These are phyloP conservation scores for Torulaspora microellipsoides DNA, from an alignment of 805 yeast species.

Conservation along the genomic window DNA sequence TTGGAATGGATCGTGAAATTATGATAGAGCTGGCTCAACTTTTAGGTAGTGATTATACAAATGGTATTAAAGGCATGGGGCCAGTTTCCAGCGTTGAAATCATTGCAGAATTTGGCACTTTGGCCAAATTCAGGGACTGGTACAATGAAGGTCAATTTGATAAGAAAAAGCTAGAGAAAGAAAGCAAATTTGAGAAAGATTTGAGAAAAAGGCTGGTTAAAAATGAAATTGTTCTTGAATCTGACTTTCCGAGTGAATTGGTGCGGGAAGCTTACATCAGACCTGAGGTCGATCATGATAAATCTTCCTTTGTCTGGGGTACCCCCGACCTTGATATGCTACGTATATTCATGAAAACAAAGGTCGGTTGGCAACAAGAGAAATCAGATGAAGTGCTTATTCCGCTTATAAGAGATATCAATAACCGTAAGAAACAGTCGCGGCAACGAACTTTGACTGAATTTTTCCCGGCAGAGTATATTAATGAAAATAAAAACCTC, in stretches of 20 bases:
- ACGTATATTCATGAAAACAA: constrained; percentile 60
- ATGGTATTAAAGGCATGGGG: constrained; percentile 89
- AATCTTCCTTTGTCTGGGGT: constrained; percentile 84
- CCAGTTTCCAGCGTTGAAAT: constrained; percentile 91
- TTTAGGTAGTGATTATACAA: constrained; percentile 93
- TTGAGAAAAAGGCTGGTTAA: constrained; percentile 51
- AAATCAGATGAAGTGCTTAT: constrained; percentile 76
- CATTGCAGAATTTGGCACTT: constrained; percentile 69
- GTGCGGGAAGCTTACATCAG: constrained; percentile 68
- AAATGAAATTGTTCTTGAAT: constrained; percentile 54
- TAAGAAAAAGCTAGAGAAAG: constrained; percentile 37
- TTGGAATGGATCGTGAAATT: constrained; percentile 60
- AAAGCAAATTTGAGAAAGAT: constrained; percentile 49
- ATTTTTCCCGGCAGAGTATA: constrained; percentile 59
- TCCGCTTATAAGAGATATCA: constrained; percentile 79
- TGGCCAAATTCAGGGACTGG: constrained; percentile 40
- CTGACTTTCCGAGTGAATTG: constrained; percentile 62
- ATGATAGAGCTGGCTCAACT: constrained; percentile 78
- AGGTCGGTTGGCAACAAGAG: constrained; percentile 75
- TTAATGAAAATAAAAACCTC: constrained; percentile 43
- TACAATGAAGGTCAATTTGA: constrained; percentile 40
- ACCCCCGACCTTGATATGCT: constrained; percentile 77
- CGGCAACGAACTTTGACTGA: constrained; percentile 59
- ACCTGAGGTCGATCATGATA: constrained; percentile 84
- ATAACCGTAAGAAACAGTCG: constrained; percentile 51